Conservation (phyloP, 2,329 filamentous ascomycete species). For the Neofusicoccum cordaticola region DNA sequence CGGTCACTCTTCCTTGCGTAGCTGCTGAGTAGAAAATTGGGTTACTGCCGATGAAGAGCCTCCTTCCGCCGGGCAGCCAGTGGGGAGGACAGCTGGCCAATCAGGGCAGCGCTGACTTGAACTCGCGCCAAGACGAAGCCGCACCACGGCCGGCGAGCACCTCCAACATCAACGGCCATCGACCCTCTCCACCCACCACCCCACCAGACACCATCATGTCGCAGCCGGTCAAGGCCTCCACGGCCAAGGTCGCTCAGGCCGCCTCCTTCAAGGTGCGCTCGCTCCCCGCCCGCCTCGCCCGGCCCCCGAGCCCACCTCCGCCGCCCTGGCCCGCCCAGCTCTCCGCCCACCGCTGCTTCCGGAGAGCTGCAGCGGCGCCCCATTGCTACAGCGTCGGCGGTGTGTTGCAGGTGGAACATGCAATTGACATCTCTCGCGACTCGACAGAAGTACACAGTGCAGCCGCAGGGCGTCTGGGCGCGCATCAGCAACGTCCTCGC, state of each 20-base stretch:
- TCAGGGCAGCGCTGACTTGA: neutral
- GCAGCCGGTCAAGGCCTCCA: slow-evolving; percentile 7
- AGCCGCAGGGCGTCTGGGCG: slow-evolving; percentile 87
- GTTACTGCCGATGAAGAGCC: neutral
- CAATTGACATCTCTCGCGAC: neutral
- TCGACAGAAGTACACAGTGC: slow-evolving; percentile 87
- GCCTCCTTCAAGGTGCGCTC: slow-evolving; percentile 15
- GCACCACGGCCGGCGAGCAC: slow-evolving; percentile 8
- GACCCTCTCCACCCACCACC: slow-evolving; percentile 4
- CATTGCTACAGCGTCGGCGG: neutral
- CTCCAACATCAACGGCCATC: slow-evolving; percentile 8
- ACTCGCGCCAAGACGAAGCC: slow-evolving; percentile 4
- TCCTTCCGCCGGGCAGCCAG: too few relatives aligned
- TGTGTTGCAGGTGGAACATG: neutral
- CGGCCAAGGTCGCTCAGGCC: slow-evolving; percentile 7
- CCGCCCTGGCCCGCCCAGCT: neutral
- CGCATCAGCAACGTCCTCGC: slow-evolving; percentile 72
- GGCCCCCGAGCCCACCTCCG: neutral
- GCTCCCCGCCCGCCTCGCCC: neutral
- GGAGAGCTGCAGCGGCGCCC: neutral
- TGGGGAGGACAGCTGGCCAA: neutral
- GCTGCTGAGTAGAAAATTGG: neutral
- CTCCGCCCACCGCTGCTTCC: neutral
- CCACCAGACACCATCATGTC: slow-evolving; percentile 2
- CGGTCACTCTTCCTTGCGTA: neutral